These are phyloP conservation scores for Nasturtium officinale DNA, from an alignment of 345 rosid genomes.

Conservation along the genomic window DNA sequence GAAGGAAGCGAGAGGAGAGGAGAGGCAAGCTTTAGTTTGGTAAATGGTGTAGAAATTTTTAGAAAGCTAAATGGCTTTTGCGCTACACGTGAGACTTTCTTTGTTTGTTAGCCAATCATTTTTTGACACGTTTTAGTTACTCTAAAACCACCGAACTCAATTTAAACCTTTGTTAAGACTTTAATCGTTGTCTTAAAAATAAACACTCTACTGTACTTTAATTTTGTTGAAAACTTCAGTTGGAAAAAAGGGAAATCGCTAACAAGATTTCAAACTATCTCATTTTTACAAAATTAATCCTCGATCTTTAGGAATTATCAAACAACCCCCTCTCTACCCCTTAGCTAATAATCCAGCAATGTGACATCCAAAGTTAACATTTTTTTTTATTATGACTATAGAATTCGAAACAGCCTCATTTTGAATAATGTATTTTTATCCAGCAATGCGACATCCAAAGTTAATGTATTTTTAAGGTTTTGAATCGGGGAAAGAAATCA, in stretches of 20 bases:
- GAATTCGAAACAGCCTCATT: neutral
- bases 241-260: neutral
- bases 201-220: neutral
- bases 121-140: neutral
- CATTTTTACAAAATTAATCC: neutral
- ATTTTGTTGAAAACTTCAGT: conserved; percentile 11
- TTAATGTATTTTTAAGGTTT: no score
- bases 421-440: neutral
- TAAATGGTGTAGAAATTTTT: conserved; percentile 29
- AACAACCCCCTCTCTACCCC: neutral
- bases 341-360: neutral
- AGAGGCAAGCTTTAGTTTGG: conserved; percentile 41
- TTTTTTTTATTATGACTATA: neutral
- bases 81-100: conserved; percentile 43
- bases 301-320: neutral
- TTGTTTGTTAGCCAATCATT: neutral
- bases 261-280: neutral
- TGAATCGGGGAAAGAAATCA: no score
- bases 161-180: neutral
- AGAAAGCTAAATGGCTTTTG: conserved; percentile 33
- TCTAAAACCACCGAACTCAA: conserved; percentile 3
- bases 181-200: neutral
- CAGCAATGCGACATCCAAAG: no score
- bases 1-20: conserved; percentile 32
- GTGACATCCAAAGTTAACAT: neutral